A percentile compares a stretch with the other conserved stretches of the same genome.
Conservation (phyloP, 805 yeast species). For the Spathaspora passalidarum region DNA sequence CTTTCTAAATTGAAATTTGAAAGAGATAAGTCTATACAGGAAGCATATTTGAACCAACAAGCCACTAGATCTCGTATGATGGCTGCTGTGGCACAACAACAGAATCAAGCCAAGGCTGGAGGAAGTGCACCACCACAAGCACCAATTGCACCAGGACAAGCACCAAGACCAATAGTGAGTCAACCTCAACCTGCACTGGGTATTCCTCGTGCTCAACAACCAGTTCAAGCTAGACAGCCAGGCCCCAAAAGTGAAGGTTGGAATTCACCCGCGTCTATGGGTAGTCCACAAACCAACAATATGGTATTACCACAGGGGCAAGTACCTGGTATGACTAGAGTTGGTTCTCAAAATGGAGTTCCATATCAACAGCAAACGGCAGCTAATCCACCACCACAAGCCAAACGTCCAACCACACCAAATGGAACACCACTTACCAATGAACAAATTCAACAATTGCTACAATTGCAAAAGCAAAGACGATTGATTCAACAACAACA, state of each 20-base stretch:
- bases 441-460: slow-evolving; percentile 58
- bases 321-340: neutral
- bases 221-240: neutral
- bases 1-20: slow-evolving; percentile 79
- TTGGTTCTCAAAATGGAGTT: slow-evolving; percentile 8
- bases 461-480: slow-evolving; percentile 51
- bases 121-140: slow-evolving; percentile 12
- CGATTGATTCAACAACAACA: slow-evolving; percentile 44
- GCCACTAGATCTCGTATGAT: slow-evolving; percentile 41
- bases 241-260: neutral
- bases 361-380: slow-evolving; percentile 8
- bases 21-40: slow-evolving; percentile 81
- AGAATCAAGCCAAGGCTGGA: slow-evolving; percentile 18
- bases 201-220: neutral
- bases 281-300: neutral
- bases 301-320: neutral
- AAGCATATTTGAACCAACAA: slow-evolving; percentile 55
- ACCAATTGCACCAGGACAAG: slow-evolving; percentile 8
- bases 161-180: slow-evolving; percentile 1
- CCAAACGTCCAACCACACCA: slow-evolving; percentile 44
- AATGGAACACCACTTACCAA: slow-evolving; percentile 57
- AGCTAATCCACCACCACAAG: slow-evolving; percentile 8
- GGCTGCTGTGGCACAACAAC: slow-evolving; percentile 41
- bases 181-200: slow-evolving; percentile 1
- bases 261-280: neutral